Conservation (phyloP, 257 asterid species). For the Penstemon newberryi region DNA sequence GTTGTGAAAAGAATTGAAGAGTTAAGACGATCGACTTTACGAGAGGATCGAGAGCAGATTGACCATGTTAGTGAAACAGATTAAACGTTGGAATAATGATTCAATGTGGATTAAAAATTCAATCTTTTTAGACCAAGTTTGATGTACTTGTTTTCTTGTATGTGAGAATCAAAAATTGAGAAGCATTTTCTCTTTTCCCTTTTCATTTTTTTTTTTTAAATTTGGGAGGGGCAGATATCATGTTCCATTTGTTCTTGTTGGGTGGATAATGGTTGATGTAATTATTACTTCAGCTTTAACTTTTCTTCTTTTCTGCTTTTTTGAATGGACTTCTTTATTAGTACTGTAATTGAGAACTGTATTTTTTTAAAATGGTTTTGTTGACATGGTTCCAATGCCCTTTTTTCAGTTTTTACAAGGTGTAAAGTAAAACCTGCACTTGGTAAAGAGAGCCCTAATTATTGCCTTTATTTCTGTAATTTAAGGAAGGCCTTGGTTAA, state of each 20-base stretch:
- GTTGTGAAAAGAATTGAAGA: constrained; percentile 52
- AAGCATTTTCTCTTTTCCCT: constrained; percentile 24
- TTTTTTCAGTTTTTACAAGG: constrained; percentile 4
- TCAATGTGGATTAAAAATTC: constrained; percentile 6
- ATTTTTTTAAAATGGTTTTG: constrained; percentile 27
- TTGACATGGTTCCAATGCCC: neutral
- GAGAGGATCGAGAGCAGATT: constrained; percentile 34
- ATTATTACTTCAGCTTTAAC: constrained; percentile 55
- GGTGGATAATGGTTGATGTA: constrained; percentile 53
- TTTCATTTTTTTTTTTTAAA: neutral
- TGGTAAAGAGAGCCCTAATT: constrained; percentile 10
- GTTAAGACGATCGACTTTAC: constrained; percentile 38
- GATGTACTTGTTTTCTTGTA: constrained; percentile 41
- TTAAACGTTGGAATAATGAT: constrained; percentile 18
- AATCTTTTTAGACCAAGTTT: constrained; percentile 21
- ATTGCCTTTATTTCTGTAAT: constrained; percentile 4
- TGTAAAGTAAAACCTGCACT: neutral
- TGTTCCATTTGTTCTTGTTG: constrained; percentile 47
- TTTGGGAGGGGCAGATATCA: constrained; percentile 30
- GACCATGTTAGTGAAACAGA: constrained; percentile 56
- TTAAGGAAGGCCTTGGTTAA: constrained; percentile 3
- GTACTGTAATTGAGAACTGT: constrained; percentile 14
- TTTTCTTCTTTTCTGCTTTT: constrained; percentile 38
- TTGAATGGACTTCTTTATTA: constrained; percentile 25
- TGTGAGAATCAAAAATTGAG: constrained; percentile 35